Conservation (phyloP, 2,329 filamentous ascomycete species). For the Colletotrichum eremochloae region DNA sequence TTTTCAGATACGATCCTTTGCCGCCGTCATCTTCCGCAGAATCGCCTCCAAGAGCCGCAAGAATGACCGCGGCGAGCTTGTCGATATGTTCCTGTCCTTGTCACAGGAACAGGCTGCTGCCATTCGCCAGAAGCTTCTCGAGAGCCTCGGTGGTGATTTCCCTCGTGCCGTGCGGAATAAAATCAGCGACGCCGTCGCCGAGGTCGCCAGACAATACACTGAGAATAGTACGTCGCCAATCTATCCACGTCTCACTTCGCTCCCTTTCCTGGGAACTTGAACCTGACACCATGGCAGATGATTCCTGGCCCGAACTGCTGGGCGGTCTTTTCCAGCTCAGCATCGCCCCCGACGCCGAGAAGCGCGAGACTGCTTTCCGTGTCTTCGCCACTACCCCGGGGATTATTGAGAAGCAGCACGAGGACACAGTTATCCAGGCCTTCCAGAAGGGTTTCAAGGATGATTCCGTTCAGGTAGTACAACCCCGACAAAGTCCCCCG, state of each 20-base stretch:
- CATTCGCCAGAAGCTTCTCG: constrained; percentile 87
- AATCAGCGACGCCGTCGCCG: constrained; percentile 96
- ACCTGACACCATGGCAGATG: constrained; percentile 63
- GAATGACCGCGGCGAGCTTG: constrained; percentile 75
- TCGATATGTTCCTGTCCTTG: constrained; percentile 89
- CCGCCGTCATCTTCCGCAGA: constrained; percentile 92
- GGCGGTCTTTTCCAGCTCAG: constrained; percentile 89
- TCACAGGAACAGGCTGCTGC: constrained; percentile 78
- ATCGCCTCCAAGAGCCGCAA: constrained; percentile 93
- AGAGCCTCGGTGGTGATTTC: constrained; percentile 80
- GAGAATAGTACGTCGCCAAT: constrained; percentile 79
- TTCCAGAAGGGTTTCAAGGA: constrained; percentile 96
- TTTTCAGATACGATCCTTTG: constrained; percentile 85
- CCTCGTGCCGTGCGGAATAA: constrained; percentile 88
- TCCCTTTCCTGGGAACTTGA: neutral
- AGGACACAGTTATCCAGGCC: constrained; percentile 87
- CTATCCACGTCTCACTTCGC: constrained; percentile 21
- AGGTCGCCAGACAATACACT: constrained; percentile 93
- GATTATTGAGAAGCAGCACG: constrained; percentile 96
- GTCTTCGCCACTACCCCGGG: constrained; percentile 96
- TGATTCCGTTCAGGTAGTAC: constrained; percentile 77
- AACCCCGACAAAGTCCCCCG: neutral
- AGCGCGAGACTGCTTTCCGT: constrained; percentile 92
- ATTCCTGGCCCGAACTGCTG: constrained; percentile 91
- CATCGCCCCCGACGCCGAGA: constrained; percentile 83